A percentile compares a stretch with the other conserved stretches of the same genome.
Evolutionary conservation across 2,329 filamentous ascomycete species (phyloP).

Genomic region (Ophiostoma sp.): DNA sequence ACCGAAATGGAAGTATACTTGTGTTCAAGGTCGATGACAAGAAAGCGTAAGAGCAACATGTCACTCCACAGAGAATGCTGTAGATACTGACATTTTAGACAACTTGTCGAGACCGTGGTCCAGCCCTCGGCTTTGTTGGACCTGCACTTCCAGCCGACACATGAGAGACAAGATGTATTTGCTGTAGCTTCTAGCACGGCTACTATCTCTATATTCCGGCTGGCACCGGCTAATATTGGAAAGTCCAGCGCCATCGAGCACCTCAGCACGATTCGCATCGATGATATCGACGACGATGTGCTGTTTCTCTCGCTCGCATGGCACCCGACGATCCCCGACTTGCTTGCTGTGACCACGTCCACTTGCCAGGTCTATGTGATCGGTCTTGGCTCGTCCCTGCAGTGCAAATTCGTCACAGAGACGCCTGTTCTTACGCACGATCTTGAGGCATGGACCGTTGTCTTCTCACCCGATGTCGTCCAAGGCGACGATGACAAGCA

Average conservation of each 20-base stretch:
- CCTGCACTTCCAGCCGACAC: constrained; percentile 66
- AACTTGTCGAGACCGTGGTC: constrained; percentile 49
- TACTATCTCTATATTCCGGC: constrained; percentile 58
- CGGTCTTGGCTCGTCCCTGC: constrained; percentile 41
- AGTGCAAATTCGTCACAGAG: constrained; percentile 33
- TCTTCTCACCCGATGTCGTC: constrained; percentile 44
- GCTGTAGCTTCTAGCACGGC: constrained; percentile 76
- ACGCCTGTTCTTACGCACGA: constrained; percentile 45
- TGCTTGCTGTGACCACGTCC: constrained; percentile 67
- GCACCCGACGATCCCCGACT: constrained; percentile 53
- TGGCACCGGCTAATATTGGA: constrained; percentile 39
- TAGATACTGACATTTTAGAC: constrained; percentile 14
- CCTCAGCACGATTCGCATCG: constrained; percentile 43
- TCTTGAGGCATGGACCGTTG: constrained; percentile 70
- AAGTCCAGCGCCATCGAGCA: constrained; percentile 35
- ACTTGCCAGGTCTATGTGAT: constrained; percentile 58
- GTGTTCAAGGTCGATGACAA: constrained; percentile 54
- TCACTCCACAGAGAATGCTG: too few species aligned
- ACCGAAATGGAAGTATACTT: constrained; percentile 67
- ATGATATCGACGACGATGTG: constrained; percentile 50
- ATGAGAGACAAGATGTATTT: constrained; percentile 48
- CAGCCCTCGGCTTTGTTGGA: constrained; percentile 76
- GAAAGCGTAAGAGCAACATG: constrained; percentile 45
- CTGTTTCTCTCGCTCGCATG: constrained; percentile 70
- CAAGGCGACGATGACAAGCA: background rate